Evolutionary conservation across 2,329 filamentous ascomycete genomes (phyloP).

Genomic region (Scedosporium dehoogii): DNA sequence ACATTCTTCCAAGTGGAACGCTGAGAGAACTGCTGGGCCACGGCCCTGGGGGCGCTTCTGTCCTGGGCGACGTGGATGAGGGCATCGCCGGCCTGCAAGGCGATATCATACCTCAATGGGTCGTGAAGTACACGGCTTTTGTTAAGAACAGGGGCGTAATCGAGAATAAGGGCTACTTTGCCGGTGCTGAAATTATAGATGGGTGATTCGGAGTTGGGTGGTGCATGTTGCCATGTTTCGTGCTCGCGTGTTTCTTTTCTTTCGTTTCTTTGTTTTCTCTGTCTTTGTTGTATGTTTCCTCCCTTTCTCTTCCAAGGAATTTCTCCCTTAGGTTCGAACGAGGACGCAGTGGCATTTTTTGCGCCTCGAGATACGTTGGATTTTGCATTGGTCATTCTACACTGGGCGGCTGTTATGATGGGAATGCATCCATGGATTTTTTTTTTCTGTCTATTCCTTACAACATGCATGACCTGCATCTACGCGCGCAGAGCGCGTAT

Average conservation of each 20-base stretch:
- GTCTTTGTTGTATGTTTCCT: not conserved
- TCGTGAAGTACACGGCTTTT: conserved; percentile 93
- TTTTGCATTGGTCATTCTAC: not conserved
- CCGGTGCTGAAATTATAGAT: conserved; percentile 52
- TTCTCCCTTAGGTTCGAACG: not conserved
- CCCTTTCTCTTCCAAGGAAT: not conserved
- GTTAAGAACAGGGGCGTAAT: conserved; percentile 90
- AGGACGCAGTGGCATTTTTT: not conserved
- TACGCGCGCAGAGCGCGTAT: not conserved
- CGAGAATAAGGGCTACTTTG: conserved; percentile 97
- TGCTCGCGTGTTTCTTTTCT: too few relatives aligned
- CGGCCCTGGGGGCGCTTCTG: conserved; percentile 60
- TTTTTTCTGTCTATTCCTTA: not conserved
- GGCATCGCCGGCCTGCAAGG: conserved; percentile 53
- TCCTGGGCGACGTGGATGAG: conserved; percentile 55
- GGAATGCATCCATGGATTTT: not conserved
- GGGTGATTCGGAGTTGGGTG: not conserved
- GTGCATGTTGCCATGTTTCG: too few relatives aligned
- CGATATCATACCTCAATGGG: conserved; percentile 82
- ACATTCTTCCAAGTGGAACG: conserved; percentile 80
- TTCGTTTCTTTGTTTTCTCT: not conserved
- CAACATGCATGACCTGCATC: not conserved
- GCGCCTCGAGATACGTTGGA: not conserved
- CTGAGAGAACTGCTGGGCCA: conserved; percentile 73
- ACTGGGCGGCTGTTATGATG: not conserved